Conservation (phyloP, 306 rosid genomes). For the Astragalus membranaceus region DNA sequence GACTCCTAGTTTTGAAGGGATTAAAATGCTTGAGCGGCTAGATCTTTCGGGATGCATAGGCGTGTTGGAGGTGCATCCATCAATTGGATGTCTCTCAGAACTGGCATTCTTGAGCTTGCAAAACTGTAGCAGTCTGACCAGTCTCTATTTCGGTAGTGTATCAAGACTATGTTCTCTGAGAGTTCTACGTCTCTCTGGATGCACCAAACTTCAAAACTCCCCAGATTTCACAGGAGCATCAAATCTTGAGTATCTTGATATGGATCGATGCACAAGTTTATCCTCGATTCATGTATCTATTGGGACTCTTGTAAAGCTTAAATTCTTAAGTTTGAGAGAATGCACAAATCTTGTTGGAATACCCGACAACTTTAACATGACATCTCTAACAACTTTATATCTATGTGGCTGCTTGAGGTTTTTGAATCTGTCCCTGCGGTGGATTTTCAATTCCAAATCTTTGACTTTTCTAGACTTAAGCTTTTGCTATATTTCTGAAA, state of each 20-base stretch:
- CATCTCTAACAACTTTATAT: neutral
- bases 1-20: neutral
- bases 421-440: neutral
- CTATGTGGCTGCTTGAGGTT: neutral
- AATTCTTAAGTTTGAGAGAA: neutral
- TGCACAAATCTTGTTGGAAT: neutral
- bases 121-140: neutral
- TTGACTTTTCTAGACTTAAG: neutral
- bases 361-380: neutral
- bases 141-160: neutral
- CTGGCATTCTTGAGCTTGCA: neutral
- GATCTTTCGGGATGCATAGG: conserved; percentile 1
- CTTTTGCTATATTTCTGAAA: neutral
- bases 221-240: no score
- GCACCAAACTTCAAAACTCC: no score
- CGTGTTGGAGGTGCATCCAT: neutral
- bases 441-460: neutral
- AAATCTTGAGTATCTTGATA: no score
- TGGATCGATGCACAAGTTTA: no score
- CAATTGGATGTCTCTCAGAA: neutral
- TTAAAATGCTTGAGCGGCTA: neutral
- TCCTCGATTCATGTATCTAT: no score
- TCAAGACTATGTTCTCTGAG: no score
- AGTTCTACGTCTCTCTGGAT: neutral
- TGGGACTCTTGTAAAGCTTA: neutral